Conservation (phyloP, 192 early-diverging fungal genomes). For the Coemansia sp. region DNA sequence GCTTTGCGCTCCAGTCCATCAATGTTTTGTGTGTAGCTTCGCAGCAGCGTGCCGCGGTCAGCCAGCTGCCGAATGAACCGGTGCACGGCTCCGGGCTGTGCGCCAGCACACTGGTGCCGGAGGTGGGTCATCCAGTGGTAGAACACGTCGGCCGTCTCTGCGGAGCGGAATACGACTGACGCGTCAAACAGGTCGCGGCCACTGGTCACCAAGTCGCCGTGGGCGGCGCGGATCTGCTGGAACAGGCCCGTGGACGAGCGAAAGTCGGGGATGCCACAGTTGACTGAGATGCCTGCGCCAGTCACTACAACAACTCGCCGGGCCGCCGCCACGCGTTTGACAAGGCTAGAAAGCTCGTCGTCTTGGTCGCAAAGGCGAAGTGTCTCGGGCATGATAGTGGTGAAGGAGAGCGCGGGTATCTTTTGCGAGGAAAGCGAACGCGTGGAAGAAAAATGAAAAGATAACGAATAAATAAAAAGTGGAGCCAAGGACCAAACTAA, state of each 20-base stretch:
- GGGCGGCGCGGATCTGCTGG: constrained; percentile 69
- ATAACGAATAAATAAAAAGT: constrained; percentile 3
- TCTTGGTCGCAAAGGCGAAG: constrained; percentile 13
- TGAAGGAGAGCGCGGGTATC: no score
- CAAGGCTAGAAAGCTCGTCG: constrained; percentile 12
- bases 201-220: constrained; percentile 71
- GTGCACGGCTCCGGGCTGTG: constrained; percentile 82
- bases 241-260: constrained; percentile 94
- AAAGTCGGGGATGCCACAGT: constrained; percentile 97
- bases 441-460: neutral
- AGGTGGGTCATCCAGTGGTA: constrained; percentile 85
- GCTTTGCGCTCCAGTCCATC: constrained; percentile 87
- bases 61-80: constrained; percentile 77
- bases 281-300: constrained; percentile 91
- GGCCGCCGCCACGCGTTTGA: constrained; percentile 40
- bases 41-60: constrained; percentile 71
- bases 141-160: constrained; percentile 63
- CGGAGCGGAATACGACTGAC: constrained; percentile 72
- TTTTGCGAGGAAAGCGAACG: no score
- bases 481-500: no score
- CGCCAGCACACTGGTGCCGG: constrained; percentile 68
- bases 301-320: constrained; percentile 63
- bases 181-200: constrained; percentile 94
- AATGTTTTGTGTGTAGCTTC: constrained; percentile 99
- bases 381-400: constrained; percentile 53